These are phyloP conservation scores for Alternaria rosae DNA, from an alignment of 2,329 filamentous ascomycete species.

Conservation along the genomic window DNA sequence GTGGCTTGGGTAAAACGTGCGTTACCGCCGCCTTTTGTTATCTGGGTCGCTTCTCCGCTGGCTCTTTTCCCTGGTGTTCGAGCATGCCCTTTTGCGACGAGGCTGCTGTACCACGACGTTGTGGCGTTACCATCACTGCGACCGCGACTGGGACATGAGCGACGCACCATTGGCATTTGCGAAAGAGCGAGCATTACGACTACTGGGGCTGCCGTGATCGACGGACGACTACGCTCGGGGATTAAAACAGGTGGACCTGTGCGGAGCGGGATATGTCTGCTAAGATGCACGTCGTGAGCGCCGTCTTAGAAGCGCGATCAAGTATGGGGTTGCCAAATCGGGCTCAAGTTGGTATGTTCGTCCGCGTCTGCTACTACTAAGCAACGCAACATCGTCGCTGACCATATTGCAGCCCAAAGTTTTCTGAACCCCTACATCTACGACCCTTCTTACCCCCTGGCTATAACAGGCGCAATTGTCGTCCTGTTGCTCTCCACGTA, in stretches of 20 bases:
- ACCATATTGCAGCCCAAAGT: conserved; percentile 14
- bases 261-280: conserved; percentile 1
- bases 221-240: background rate
- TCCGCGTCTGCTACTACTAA: background rate
- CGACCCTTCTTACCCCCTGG: conserved; percentile 55
- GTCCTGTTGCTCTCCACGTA: conserved; percentile 48
- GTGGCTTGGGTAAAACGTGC: conserved; percentile 11
- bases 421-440: conserved; percentile 57
- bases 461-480: conserved; percentile 53
- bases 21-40: background rate
- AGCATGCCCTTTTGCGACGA: conserved; percentile 2
- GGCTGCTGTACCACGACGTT: conserved; percentile 1
- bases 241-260: background rate
- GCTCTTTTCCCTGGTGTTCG: background rate
- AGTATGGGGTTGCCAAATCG: background rate
- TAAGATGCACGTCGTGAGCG: background rate
- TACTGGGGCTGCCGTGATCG: background rate
- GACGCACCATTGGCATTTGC: background rate
- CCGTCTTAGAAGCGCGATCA: background rate
- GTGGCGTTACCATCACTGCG: background rate
- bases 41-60: background rate
- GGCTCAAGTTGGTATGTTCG: background rate
- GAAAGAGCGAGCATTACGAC: background rate
- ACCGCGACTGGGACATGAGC: background rate
- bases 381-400: background rate